These are phyloP conservation scores for Mallotus japonicus DNA, from an alignment of 441 rosid genomes.

Conservation along the genomic window DNA sequence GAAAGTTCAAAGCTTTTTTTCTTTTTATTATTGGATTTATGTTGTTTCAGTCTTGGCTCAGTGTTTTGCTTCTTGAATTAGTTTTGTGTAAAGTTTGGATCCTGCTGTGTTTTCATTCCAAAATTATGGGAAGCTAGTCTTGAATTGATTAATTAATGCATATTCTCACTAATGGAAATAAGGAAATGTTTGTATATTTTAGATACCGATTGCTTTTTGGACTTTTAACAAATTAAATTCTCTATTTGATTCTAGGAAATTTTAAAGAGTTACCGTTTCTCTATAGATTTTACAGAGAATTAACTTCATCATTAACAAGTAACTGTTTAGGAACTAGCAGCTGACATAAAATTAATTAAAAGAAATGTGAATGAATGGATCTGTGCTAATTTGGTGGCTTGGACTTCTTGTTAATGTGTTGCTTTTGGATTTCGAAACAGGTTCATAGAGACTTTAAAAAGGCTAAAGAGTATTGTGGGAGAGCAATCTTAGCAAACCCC, in stretches of 20 bases:
- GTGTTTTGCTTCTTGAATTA: not conserved
- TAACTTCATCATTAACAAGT: not conserved
- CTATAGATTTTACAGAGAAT: not conserved
- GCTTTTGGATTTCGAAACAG: slow-evolving; percentile 35
- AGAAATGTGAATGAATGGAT: not conserved
- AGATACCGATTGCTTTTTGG: not conserved
- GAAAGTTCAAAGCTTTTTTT: not conserved
- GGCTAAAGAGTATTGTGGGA: slow-evolving; percentile 80
- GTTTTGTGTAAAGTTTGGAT: not conserved
- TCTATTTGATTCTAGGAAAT: too few species aligned
- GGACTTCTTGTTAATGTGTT: slow-evolving; percentile 9
- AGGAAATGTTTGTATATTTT: not conserved
- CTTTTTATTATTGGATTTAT: not conserved
- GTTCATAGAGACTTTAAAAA: slow-evolving; percentile 51
- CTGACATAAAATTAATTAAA: not conserved
- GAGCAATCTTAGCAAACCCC: slow-evolving; percentile 65
- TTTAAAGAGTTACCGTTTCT: too few species aligned
- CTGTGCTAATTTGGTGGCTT: not conserved
- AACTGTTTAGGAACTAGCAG: not conserved
- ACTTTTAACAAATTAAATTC: too few species aligned
- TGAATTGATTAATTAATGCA: too few species aligned
- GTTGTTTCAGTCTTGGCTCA: not conserved
- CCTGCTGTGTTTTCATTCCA: not conserved
- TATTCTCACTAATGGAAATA: too few species aligned
- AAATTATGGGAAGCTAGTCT: not conserved